phyloP scores from a whole-genome alignment of 768 basidiomycete species.

The Pulveroboletus sp. region DNA sequence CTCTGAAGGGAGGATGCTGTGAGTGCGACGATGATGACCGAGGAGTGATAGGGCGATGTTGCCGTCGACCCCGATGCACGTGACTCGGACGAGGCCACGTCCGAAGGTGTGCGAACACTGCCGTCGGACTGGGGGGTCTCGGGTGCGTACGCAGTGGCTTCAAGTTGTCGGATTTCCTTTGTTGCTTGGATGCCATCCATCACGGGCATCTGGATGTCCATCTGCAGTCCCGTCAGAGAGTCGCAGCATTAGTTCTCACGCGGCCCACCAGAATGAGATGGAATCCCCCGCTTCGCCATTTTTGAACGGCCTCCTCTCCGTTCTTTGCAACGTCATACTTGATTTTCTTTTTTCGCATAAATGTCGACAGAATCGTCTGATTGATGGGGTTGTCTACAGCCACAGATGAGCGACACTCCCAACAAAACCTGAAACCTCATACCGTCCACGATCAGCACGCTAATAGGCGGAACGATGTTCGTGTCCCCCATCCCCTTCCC shows the following conservation, averaged over 20 bases:
- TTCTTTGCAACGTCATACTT: slow-evolving; percentile 93
- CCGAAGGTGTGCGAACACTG: slow-evolving; percentile 47
- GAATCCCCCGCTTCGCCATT: slow-evolving; percentile 89
- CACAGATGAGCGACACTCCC: slow-evolving; percentile 10
- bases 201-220: slow-evolving; percentile 99
- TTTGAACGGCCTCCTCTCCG: slow-evolving; percentile 92
- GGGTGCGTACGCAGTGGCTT: slow-evolving; percentile 67
- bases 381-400: slow-evolving; percentile 93
- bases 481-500: slow-evolving; percentile 50
- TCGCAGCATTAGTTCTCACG: background rate
- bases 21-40: slow-evolving; percentile 98
- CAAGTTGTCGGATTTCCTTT: slow-evolving; percentile 86
- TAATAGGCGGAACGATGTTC: slow-evolving; percentile 91
- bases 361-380: slow-evolving; percentile 94
- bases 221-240: slow-evolving; percentile 46
- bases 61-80: slow-evolving; percentile 44
- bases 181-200: slow-evolving; percentile 99
- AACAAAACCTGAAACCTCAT: slow-evolving; percentile 24
- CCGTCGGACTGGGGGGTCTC: slow-evolving; percentile 60
- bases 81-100: slow-evolving; percentile 43
- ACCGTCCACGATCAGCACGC: slow-evolving; percentile 98
- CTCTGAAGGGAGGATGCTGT: slow-evolving; percentile 94
- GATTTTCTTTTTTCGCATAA: slow-evolving; percentile 94
- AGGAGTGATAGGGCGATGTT: slow-evolving; percentile 74
- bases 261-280: slow-evolving; percentile 85